These are phyloP conservation scores for Lachnellula occidentalis DNA, from an alignment of 2,329 filamentous ascomycete genomes.

Conservation along the genomic window DNA sequence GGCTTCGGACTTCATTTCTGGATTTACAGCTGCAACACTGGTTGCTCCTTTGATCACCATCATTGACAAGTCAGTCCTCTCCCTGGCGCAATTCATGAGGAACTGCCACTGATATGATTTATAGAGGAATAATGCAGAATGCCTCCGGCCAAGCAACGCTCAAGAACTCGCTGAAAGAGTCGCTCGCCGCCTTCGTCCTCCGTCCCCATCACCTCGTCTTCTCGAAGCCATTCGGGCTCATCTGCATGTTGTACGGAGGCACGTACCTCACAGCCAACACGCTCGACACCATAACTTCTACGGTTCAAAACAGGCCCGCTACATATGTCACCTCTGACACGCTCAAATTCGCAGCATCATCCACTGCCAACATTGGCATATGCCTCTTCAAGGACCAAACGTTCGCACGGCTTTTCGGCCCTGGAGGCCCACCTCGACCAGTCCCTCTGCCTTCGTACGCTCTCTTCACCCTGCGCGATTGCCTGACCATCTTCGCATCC, in stretches of 20 bases:
- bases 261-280: slow-evolving; percentile 87
- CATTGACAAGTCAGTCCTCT: slow-evolving; percentile 66
- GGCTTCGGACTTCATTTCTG: slow-evolving; percentile 62
- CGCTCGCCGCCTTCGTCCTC: slow-evolving; percentile 50
- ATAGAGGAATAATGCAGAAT: slow-evolving; percentile 73
- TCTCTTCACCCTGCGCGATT: slow-evolving; percentile 78
- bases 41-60: slow-evolving; percentile 82
- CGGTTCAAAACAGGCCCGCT: slow-evolving; percentile 51
- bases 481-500: slow-evolving; percentile 82
- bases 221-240: slow-evolving; percentile 62
- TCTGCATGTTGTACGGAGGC: slow-evolving; percentile 73
- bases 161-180: slow-evolving; percentile 51
- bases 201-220: slow-evolving; percentile 56
- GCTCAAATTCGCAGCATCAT: slow-evolving; percentile 76
- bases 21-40: slow-evolving; percentile 64
- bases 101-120: slow-evolving; percentile 15
- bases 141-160: slow-evolving; percentile 64
- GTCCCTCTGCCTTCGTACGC: slow-evolving; percentile 68
- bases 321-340: slow-evolving; percentile 65
- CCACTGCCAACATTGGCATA: slow-evolving; percentile 74
- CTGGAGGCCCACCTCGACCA: slow-evolving; percentile 45
- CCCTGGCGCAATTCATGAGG: neutral
- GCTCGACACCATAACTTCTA: slow-evolving; percentile 74
- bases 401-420: slow-evolving; percentile 78
- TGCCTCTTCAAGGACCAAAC: slow-evolving; percentile 87